Percentiles rank a stretch among this genome's conserved stretches.
Evolutionary conservation across 345 rosid species (phyloP).

Genomic region (Acer negundo): DNA sequence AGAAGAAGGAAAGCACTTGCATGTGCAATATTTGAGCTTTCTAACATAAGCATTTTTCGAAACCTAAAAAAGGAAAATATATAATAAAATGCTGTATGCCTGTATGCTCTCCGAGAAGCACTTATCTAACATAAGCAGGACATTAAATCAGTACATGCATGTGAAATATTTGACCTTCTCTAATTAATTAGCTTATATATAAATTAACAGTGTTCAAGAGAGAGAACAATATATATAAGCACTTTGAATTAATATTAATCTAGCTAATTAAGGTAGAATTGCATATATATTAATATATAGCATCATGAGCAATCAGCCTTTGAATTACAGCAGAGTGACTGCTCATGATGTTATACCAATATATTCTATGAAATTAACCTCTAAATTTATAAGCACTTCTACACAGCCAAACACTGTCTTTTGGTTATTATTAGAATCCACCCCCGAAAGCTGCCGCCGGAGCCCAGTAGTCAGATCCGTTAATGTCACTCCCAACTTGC

Average conservation of each 20-base stretch:
- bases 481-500: conserved; percentile 58
- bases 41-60: no score
- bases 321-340: conserved; percentile 50
- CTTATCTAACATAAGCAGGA: no score
- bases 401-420: conserved; percentile 5
- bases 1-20: no score
- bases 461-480: conserved; percentile 79
- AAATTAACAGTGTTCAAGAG: neutral
- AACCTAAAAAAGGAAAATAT: no score
- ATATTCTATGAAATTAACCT: conserved; percentile 15
- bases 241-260: neutral
- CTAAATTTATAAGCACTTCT: neutral
- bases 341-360: conserved; percentile 59
- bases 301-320: conserved; percentile 84
- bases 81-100: no score
- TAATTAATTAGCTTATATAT: neutral
- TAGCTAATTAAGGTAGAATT: conserved; percentile 11
- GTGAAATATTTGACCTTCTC: no score
- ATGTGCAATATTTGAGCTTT: no score
- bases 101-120: no score
- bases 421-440: conserved; percentile 28
- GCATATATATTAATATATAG: conserved; percentile 28
- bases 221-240: neutral
- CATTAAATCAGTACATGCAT: no score
- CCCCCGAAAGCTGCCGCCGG: conserved; percentile 47